Evolutionary conservation across 1,284 basidiomycete species (phyloP).

Genomic region (Quambalaria eucalypti): DNA sequence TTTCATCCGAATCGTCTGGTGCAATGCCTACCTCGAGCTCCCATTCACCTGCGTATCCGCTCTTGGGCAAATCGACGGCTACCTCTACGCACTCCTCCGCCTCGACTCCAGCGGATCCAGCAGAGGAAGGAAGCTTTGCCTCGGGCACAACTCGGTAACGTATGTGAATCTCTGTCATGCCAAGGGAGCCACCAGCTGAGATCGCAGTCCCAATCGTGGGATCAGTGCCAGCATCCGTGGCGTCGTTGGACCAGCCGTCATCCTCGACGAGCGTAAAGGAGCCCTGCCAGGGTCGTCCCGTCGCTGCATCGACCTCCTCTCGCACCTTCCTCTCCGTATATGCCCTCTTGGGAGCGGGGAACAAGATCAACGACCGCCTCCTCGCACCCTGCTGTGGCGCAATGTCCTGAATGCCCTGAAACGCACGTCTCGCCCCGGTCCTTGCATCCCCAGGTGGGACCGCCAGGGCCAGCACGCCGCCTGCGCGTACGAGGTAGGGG

Average conservation of each 20-base stretch:
- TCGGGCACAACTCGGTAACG: not conserved
- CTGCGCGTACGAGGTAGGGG: slow-evolving; percentile 13
- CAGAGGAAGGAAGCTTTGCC: too few relatives aligned
- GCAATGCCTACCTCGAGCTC: not conserved
- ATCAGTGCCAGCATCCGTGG: slow-evolving; percentile 10
- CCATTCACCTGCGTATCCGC: slow-evolving; percentile 4
- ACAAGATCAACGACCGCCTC: too few relatives aligned
- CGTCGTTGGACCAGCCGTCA: slow-evolving; percentile 16
- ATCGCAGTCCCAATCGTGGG: too few relatives aligned
- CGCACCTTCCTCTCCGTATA: slow-evolving; percentile 1
- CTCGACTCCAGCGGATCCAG: too few relatives aligned
- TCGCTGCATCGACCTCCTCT: too few relatives aligned
- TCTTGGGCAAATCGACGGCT: not conserved
- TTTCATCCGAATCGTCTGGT: too few relatives aligned
- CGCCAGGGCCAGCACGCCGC: slow-evolving; percentile 12
- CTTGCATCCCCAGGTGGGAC: not conserved
- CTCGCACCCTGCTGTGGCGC: too few relatives aligned
- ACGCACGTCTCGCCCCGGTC: too few relatives aligned
- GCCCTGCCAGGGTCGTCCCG: too few relatives aligned
- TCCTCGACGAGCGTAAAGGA: slow-evolving; percentile 16
- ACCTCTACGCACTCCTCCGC: not conserved
- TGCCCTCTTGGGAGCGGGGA: not conserved
- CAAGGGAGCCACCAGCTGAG: too few relatives aligned
- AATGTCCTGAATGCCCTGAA: too few relatives aligned
- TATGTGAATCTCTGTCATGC: slow-evolving; percentile 13